Base-by-base conservation (phyloP, 768 basidiomycete genomes). In the Pulveroboletus frians region DNA sequence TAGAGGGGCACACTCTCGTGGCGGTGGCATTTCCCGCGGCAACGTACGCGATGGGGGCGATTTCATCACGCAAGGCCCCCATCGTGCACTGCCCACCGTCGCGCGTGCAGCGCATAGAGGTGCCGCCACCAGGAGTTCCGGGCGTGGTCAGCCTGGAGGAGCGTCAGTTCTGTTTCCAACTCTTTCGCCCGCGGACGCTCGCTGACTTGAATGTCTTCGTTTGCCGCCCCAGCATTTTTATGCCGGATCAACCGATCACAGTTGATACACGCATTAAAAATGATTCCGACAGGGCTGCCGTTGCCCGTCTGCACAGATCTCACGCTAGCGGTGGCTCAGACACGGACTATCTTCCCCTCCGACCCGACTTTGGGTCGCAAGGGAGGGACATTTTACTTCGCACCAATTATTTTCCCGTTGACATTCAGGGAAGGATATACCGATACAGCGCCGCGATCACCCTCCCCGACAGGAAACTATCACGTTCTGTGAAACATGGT, bases 231-330 rank as follows among this genome's bases (percentile, higher is more conserved):
- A 54, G 53, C 34, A 55, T 57, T 46, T 77, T 75, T 59, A 65
- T 65, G 41, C 62, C 63, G 31, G 61, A 56, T 46, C 56, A 54
- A 55, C 60, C 65, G 68, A 78, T 53, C 52, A 71, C 74, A n/a
- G 60, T 89, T 39, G 75, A 80, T 51, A 68, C 74, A 44, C 88
- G 88, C 70, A 50, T 63, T 71, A 18, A 56, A 57, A 70, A 73
- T 54, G 59, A 49, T 36, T 71, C 71, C 2, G 71, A 76, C 58
- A 65, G 69, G 51, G 59, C 62, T 20, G 63, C 71, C 30, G 63
- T 79, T 9, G 55, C 58, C 9, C 49, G 50, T 1, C 59, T 76
- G 35, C 53, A 57, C 13, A 47, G 49, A 3, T 43, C 72, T 7
- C 38, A 47, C 20, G 53, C 60, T 21, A 60, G 50, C n/a, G 40